A percentile compares a stretch with the other conserved stretches of the same genome.
These are phyloP conservation scores for Podospora sp. DNA, from an alignment of 495 filamentous ascomycete species.

Conservation along the genomic window DNA sequence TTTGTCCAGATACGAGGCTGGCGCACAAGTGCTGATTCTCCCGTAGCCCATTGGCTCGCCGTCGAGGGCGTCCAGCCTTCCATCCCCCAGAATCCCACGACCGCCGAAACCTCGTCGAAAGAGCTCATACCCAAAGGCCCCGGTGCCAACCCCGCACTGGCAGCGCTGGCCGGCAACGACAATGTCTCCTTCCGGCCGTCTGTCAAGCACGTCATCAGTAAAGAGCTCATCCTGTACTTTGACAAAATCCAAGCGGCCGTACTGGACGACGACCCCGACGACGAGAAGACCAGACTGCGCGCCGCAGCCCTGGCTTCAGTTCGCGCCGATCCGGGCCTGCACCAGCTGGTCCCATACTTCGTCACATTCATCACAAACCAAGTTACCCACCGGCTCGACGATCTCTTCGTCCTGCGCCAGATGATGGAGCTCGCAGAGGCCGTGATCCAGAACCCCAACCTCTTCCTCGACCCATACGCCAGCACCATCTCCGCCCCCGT, in stretches of 20 bases:
- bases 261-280: constrained; percentile 79
- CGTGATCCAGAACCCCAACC: constrained; percentile 75
- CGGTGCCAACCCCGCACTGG: constrained; percentile 76
- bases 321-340: constrained; percentile 82
- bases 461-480: constrained; percentile 90
- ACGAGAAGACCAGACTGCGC: constrained; percentile 67
- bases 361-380: constrained; percentile 92
- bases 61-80: constrained; percentile 95
- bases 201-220: constrained; percentile 93
- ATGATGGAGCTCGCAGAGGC: constrained; percentile 88
- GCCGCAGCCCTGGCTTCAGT: constrained; percentile 80
- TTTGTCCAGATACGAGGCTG: neutral
- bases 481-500: constrained; percentile 84
- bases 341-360: constrained; percentile 95
- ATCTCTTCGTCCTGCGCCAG: constrained; percentile 82
- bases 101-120: constrained; percentile 73
- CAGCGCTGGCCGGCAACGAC: constrained; percentile 79
- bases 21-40: neutral
- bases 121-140: constrained; percentile 88
- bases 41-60: constrained; percentile 86
- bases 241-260: constrained; percentile 87
- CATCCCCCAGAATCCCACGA: constrained; percentile 92
- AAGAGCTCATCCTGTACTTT: constrained; percentile 96
- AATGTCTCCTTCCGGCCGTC: constrained; percentile 81
- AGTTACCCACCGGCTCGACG: constrained; percentile 85